Evolutionary conservation across 129 eudicot species (phyloP).

Genomic region (Centaurea solstitialis): DNA sequence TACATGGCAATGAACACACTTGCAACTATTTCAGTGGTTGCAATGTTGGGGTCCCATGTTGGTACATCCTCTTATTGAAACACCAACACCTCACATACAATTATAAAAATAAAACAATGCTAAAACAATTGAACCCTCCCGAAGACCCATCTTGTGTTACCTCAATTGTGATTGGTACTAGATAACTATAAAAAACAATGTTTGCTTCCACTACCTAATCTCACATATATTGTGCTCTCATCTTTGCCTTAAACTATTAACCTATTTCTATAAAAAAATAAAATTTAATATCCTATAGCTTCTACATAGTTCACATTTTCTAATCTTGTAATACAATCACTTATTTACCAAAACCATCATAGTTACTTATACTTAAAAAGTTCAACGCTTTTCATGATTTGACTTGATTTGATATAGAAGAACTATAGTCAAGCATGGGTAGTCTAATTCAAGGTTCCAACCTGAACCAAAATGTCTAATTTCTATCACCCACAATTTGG

Average conservation of each 20-base stretch:
- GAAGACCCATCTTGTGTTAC: no score
- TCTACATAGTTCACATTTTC: not conserved
- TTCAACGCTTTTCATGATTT: not conserved
- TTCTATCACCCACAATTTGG: not conserved
- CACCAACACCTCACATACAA: no score
- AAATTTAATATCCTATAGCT: not conserved
- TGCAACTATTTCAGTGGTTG: no score
- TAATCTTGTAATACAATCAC: not conserved
- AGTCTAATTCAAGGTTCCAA: not conserved
- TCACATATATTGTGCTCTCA: not conserved
- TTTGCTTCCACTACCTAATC: not conserved
- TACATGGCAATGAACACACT: no score
- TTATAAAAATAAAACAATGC: no score
- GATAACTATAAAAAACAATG: not conserved
- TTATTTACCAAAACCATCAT: not conserved
- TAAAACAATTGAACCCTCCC: no score
- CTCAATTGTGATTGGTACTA: not conserved
- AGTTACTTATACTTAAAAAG: not conserved
- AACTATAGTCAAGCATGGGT: not conserved
- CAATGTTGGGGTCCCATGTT: no score
- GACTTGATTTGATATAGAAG: not conserved
- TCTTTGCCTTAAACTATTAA: not conserved
- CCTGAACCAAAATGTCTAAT: not conserved
- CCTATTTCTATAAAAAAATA: not conserved
- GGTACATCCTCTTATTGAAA: no score